These are phyloP conservation scores for Cladosporium sp. DNA, from an alignment of 2,329 filamentous ascomycete genomes.

Conservation along the genomic window DNA sequence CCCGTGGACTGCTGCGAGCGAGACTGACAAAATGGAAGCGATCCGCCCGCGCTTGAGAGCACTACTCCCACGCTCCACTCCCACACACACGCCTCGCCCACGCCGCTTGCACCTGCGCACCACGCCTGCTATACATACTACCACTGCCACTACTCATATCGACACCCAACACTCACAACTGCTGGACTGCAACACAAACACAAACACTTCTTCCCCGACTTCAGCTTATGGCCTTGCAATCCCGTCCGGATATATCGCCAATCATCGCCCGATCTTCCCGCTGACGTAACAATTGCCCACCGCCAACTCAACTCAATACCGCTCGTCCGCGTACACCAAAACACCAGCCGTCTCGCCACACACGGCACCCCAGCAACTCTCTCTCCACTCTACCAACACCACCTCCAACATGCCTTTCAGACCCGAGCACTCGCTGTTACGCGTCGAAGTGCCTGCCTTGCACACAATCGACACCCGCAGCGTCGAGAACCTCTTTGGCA, in stretches of 20 bases:
- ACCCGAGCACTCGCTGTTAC: slow-evolving; percentile 82
- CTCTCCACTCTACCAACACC: neutral
- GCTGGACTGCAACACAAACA: neutral
- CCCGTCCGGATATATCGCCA: neutral
- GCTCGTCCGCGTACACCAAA: slow-evolving; percentile 7
- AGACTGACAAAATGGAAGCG: neutral
- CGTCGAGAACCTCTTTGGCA: slow-evolving; percentile 89
- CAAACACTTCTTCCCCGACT: neutral
- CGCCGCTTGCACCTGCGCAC: neutral
- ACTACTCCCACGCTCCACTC: slow-evolving; percentile 1
- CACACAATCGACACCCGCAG: slow-evolving; percentile 93
- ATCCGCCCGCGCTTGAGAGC: neutral
- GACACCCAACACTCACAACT: neutral
- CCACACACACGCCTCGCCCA: neutral
- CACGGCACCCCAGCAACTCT: slow-evolving; percentile 1
- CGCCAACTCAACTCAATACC: neutral
- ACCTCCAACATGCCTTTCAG: slow-evolving; percentile 70
- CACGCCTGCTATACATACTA: neutral
- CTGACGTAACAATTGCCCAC: slow-evolving; percentile 13
- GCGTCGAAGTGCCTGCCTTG: slow-evolving; percentile 87
- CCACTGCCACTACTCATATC: neutral
- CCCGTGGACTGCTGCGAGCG: neutral
- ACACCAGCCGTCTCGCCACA: slow-evolving; percentile 13
- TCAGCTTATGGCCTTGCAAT: slow-evolving; percentile 5
- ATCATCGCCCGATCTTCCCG: slow-evolving; percentile 5